Evolutionary conservation across 331 rosid genomes (phyloP).

Genomic region (Ulmus americana): DNA sequence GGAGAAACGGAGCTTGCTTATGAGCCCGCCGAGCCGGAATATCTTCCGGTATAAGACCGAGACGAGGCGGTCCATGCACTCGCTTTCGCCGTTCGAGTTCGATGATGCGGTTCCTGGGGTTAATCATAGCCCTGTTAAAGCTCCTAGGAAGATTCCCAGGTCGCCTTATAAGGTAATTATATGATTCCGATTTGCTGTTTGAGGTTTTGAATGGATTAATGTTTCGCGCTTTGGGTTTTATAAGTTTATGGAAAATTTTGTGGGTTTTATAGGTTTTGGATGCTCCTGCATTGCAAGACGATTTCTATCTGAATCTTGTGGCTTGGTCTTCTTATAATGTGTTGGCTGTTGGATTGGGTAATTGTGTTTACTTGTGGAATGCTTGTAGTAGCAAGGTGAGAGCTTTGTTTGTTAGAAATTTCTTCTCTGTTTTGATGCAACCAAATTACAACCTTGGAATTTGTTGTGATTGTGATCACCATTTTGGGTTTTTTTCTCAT

Average conservation of each 20-base stretch:
- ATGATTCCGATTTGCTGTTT: background rate
- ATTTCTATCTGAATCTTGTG: slow-evolving; percentile 85
- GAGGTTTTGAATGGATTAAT: background rate
- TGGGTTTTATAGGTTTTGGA: slow-evolving; percentile 59
- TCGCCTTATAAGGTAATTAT: slow-evolving; percentile 81
- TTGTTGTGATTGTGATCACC: background rate
- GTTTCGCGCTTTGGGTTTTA: slow-evolving; percentile 6
- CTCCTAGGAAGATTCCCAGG: slow-evolving; percentile 78
- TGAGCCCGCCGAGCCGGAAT: slow-evolving; percentile 57
- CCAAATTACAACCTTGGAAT: background rate
- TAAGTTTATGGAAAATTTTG: slow-evolving; percentile 6
- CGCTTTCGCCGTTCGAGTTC: slow-evolving; percentile 65
- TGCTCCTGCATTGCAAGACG: slow-evolving; percentile 92
- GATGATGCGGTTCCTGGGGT: slow-evolving; percentile 64
- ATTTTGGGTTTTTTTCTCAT: background rate
- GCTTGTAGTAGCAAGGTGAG: slow-evolving; percentile 92
- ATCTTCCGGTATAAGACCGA: slow-evolving; percentile 84
- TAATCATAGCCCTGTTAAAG: slow-evolving; percentile 58
- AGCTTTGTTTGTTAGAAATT: slow-evolving; percentile 9
- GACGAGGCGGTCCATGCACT: slow-evolving; percentile 76
- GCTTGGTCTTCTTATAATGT: slow-evolving; percentile 95
- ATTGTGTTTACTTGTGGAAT: slow-evolving; percentile 96
- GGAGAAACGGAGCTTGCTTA: slow-evolving; percentile 37
- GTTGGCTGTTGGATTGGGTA: slow-evolving; percentile 86
- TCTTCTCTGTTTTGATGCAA: slow-evolving; percentile 1